Evolutionary conservation across 176 grass and related monocot genomes (phyloP).

Genomic region (Phoenix roebelenii): DNA sequence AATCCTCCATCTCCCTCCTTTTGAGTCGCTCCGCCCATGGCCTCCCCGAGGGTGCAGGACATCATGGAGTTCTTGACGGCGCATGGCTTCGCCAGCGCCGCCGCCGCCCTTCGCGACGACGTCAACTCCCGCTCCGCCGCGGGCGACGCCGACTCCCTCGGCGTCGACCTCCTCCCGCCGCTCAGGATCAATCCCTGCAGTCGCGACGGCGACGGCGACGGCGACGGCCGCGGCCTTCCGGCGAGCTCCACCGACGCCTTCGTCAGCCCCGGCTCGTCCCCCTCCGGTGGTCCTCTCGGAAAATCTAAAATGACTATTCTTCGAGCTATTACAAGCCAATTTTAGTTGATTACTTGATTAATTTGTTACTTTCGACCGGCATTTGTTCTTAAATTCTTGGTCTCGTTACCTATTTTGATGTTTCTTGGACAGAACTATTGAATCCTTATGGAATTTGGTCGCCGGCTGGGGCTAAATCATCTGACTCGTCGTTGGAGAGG

Average conservation of each 20-base stretch:
- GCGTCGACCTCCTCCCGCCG: conserved; percentile 33
- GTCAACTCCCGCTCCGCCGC: conserved; percentile 35
- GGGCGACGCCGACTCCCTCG: neutral
- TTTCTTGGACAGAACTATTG: conserved; percentile 40
- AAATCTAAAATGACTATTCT: too few species aligned
- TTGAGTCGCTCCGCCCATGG: conserved; percentile 28
- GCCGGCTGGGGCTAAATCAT: conserved; percentile 40
- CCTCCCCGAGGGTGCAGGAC: conserved; percentile 57
- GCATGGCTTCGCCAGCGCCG: conserved; percentile 62
- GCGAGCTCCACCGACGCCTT: conserved; percentile 60
- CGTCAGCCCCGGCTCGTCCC: conserved; percentile 75
- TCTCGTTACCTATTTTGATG: neutral
- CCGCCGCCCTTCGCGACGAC: conserved; percentile 83
- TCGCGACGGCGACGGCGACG: neutral
- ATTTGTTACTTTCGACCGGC: neutral
- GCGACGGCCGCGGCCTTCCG: conserved; percentile 8
- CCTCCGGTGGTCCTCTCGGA: conserved; percentile 40
- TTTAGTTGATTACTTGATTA: neutral
- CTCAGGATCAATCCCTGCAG: conserved; percentile 31
- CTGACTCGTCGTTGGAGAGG: conserved; percentile 60
- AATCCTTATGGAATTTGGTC: conserved; percentile 92
- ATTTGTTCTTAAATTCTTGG: neutral
- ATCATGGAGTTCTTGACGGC: conserved; percentile 83
- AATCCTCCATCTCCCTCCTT: too few species aligned
- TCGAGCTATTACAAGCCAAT: neutral